Evolutionary conservation across 352 stramenopile genomes (phyloP).

Genomic region (Phytophthora quininea): DNA sequence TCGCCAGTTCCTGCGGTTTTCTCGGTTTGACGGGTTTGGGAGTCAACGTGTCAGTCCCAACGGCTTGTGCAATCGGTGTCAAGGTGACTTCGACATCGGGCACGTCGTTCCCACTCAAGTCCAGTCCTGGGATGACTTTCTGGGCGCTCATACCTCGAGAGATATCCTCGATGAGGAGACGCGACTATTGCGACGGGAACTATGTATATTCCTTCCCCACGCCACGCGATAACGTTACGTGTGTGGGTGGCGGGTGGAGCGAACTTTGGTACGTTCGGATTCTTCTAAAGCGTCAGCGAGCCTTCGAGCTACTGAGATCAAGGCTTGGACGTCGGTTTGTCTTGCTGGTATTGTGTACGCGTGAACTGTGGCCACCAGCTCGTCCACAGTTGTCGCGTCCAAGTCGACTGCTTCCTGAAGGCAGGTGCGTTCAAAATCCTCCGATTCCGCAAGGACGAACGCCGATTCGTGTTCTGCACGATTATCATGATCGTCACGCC

Average conservation of each 20-base stretch:
- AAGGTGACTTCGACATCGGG: slow-evolving; percentile 17
- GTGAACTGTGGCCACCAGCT: no score
- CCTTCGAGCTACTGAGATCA: slow-evolving; percentile 41
- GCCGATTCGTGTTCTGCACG: slow-evolving; percentile 8
- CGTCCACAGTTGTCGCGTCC: slow-evolving; percentile 37
- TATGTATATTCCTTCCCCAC: background rate
- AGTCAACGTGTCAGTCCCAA: slow-evolving; percentile 12
- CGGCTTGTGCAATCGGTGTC: background rate
- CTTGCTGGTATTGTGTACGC: background rate
- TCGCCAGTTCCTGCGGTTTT: slow-evolving; percentile 16
- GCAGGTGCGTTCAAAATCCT: slow-evolving; percentile 45
- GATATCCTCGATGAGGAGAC: slow-evolving; percentile 17
- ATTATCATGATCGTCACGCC: slow-evolving; percentile 27
- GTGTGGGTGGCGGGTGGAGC: no score
- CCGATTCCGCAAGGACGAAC: slow-evolving; percentile 15
- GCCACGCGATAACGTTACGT: no score
- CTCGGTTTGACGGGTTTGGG: slow-evolving; percentile 16
- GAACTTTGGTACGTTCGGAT: background rate
- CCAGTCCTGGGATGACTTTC: slow-evolving; percentile 35
- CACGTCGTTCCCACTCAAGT: slow-evolving; percentile 14
- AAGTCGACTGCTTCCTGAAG: slow-evolving; percentile 1
- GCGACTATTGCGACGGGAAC: slow-evolving; percentile 22
- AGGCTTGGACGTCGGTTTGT: slow-evolving; percentile 26
- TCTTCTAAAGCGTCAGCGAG: slow-evolving; percentile 44
- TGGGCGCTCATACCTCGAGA: slow-evolving; percentile 30